Evolutionary conservation across 352 stramenopile genomes (phyloP).

Genomic region (Globisporangium mamillatum): DNA sequence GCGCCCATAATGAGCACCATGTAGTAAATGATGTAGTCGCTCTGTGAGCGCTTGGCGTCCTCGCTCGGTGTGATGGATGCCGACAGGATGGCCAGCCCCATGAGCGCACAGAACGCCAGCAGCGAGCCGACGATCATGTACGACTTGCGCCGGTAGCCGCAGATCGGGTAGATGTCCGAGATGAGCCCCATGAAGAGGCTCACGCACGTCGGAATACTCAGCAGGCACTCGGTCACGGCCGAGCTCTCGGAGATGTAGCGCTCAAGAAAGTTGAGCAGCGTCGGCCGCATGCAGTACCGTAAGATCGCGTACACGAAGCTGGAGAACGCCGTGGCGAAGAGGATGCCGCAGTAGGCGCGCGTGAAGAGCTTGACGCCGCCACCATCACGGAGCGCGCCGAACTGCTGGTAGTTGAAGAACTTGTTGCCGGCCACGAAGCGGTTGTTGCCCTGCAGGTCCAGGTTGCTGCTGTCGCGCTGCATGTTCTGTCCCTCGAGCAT

Average conservation of each 20-base stretch:
- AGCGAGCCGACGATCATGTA: slow-evolving; percentile 86
- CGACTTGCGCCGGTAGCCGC: slow-evolving; percentile 83
- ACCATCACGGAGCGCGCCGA: slow-evolving; percentile 60
- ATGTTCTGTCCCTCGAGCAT: slow-evolving; percentile 11
- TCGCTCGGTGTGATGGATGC: slow-evolving; percentile 35
- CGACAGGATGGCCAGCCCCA: slow-evolving; percentile 49
- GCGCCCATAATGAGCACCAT: slow-evolving; percentile 73
- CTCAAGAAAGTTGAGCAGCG: slow-evolving; percentile 63
- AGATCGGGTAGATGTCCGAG: slow-evolving; percentile 86
- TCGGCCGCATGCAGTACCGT: slow-evolving; percentile 62
- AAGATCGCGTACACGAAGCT: slow-evolving; percentile 63
- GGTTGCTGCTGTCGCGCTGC: slow-evolving; percentile 5
- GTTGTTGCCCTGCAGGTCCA: slow-evolving; percentile 11
- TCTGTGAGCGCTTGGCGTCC: slow-evolving; percentile 22
- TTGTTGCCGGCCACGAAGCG: slow-evolving; percentile 54
- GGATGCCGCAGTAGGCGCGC: slow-evolving; percentile 44
- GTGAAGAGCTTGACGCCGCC: slow-evolving; percentile 66
- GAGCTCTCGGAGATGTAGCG: slow-evolving; percentile 49
- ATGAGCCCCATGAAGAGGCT: slow-evolving; percentile 85
- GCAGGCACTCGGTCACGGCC: slow-evolving; percentile 60
- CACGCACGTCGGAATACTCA: slow-evolving; percentile 87
- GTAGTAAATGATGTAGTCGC: slow-evolving; percentile 23
- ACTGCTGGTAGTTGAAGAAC: slow-evolving; percentile 78
- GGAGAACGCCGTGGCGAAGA: slow-evolving; percentile 52
- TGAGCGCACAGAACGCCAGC: slow-evolving; percentile 51